Percentiles rank a stretch among this genome's conserved stretches.
These are phyloP conservation scores for Aspergillus cejpii DNA, from an alignment of 2,329 filamentous ascomycete species.

Conservation along the genomic window DNA sequence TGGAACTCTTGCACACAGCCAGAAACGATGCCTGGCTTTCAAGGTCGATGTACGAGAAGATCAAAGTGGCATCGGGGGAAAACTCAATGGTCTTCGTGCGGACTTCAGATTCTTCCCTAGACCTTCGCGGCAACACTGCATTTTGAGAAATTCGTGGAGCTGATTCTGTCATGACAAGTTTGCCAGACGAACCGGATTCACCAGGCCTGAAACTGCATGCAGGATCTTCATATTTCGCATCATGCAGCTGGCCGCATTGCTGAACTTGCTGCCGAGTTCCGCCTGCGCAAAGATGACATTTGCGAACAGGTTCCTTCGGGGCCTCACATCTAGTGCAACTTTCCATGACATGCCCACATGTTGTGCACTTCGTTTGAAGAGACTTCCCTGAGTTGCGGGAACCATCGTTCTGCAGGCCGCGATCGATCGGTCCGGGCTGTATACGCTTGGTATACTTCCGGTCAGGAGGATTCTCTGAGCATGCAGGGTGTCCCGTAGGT, in stretches of 20 bases:
- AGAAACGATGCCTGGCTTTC: neutral
- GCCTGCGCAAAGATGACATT: slow-evolving; percentile 5
- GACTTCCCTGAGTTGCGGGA: neutral
- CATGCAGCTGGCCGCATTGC: neutral
- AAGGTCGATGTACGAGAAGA: neutral
- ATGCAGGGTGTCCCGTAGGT: neutral
- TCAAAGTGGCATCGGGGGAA: neutral
- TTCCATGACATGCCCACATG: slow-evolving; percentile 2
- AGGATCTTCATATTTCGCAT: slow-evolving; percentile 1
- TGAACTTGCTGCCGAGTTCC: neutral
- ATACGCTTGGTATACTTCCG: neutral
- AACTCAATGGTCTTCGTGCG: neutral
- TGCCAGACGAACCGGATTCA: neutral
- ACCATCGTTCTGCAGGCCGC: neutral
- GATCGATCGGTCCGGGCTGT: neutral
- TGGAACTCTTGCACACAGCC: neutral
- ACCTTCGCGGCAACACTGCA: neutral
- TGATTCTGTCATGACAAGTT: neutral
- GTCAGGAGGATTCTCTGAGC: neutral
- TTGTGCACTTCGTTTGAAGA: neutral
- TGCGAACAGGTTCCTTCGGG: neutral
- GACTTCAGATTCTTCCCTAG: neutral
- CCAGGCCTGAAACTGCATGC: neutral
- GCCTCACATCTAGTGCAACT: slow-evolving; percentile 3
- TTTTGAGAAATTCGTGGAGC: neutral